Base-by-base conservation (phyloP, 306 rosid genomes). In the Trifolium fragiferum region DNA sequence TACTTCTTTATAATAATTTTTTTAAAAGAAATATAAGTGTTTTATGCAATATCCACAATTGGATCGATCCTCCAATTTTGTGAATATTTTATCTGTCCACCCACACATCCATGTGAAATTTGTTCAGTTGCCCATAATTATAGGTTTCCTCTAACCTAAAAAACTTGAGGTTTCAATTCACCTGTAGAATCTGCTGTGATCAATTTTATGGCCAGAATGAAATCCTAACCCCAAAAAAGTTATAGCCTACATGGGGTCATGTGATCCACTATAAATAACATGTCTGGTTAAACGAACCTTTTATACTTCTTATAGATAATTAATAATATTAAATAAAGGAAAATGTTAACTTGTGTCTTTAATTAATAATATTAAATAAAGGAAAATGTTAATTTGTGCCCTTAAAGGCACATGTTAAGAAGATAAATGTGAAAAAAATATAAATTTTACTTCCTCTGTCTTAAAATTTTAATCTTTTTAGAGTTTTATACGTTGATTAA, bases 161-260 rank as follows among this genome's bases (percentile, higher is more conserved):
- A 82, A 66, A 77, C 68, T 65, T 18, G 85, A 81, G 85, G 82
- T 59, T 78, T 66, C 67, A 38, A 25, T 68, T 72, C 47, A 72
- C 59, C 15, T 41, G 64, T 16, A 4, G 6, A 25, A 59, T 77
- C 23, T 73, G 5, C 16, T 32, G n/a, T 0, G 10, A 8, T 46
- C 63, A 66, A 12, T 20, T 58, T 66, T 41, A 21, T 66, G 79
- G 55, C 79, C 59, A 58, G 15, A 51, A 79, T 37, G 19, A 73
- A 65, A 35, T 37, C 81, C 63, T 30, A 15, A 47, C 41, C 55
- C 35, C 64, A 7, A 14, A 77, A 57, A 59, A 8, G 8, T 9
- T 32, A 55, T 68, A 49, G 66, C 27, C 20, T 68, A 46, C 10
- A 54, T 67, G 72, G 44, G 59, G n/a, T 59, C 79, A 41, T 68